Evolutionary conservation across 345 rosid species (phyloP), one percentile per base, ranked within the genome.

Genomic region (Nasturtium officinale): DNA sequence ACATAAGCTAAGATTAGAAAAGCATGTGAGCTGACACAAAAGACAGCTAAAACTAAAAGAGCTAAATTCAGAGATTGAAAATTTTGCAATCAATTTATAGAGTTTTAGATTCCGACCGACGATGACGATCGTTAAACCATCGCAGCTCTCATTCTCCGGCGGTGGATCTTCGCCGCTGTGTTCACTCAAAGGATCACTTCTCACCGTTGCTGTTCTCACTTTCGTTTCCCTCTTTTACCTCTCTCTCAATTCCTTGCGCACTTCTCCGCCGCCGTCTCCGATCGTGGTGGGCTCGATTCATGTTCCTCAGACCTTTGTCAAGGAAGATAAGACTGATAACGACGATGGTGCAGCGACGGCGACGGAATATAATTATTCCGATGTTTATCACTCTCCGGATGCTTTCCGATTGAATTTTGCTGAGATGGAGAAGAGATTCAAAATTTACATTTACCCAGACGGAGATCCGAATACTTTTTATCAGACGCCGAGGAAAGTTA

Each of bases 401-500:
- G 72, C 85, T 3, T 91, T 95, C 74, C 78, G 78, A 35, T 54
- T 84, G 77, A 90, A 87, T 74, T 95, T 85, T 83, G 83, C 76
- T 17, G 94, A 87, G 69, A 92, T 90, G 98, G 96, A 87, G 87
- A 76, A n/a, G 65, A 76, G 80, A 12, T 94, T 94, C 82, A 91
- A 87, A 87, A 85, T 95, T 61, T 95, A 80, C 65, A 81, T 95
- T 6, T 95, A 95, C 73, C 96, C 99, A 0, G 99, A 95, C 46
- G 99, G 99, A 8, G 99, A 95, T 83, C 92, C 97, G 0, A 84
- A 85, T 1, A 90, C 97, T 1, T 95, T 86, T 54, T 95, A 83
- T 60, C 98, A 90, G 65, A 95, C 99, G 30, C 96, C 99, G 21
- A 85, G 98, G 83, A 95, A 91, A 76, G 76, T 95, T 9, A 95